Evolutionary conservation across 2,329 filamentous ascomycete genomes (phyloP).

Genomic region (Hymenotorrendiella dingleyae): DNA sequence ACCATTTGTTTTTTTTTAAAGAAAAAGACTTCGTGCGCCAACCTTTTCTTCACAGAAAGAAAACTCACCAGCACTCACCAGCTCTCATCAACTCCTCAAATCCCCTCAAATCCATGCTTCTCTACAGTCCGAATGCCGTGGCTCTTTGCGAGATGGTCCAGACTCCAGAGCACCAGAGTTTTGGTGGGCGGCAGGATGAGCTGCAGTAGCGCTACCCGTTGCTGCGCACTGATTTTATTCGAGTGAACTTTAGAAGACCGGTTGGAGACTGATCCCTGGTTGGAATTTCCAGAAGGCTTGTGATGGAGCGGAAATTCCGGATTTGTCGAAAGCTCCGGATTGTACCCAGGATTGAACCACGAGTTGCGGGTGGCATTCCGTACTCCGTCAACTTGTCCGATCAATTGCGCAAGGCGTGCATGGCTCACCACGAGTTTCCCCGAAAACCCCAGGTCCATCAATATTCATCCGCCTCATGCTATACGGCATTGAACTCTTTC

Average conservation of each 20-base stretch:
- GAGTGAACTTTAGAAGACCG: slow-evolving; percentile 9
- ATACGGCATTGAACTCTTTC: too few relatives aligned
- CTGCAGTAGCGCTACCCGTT: slow-evolving; percentile 25
- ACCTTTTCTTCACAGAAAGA: slow-evolving; percentile 3
- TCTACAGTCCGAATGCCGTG: background rate
- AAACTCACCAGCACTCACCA: too few relatives aligned
- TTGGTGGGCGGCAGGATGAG: slow-evolving; percentile 29
- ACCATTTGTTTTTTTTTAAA: slow-evolving; percentile 1
- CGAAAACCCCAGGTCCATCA: too few relatives aligned
- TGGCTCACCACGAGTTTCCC: background rate
- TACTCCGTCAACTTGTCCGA: background rate
- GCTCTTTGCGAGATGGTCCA: background rate
- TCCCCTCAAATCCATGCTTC: background rate
- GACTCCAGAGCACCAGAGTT: slow-evolving; percentile 21
- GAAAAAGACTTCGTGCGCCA: background rate
- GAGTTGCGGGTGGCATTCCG: background rate
- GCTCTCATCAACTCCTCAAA: background rate
- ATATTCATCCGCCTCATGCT: too few relatives aligned
- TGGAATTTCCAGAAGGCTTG: slow-evolving; percentile 18
- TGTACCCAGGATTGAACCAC: background rate
- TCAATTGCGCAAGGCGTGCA: slow-evolving; percentile 17
- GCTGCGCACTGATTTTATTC: slow-evolving; percentile 22
- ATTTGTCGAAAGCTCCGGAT: slow-evolving; percentile 5
- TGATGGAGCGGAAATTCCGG: slow-evolving; percentile 3
- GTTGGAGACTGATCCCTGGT: slow-evolving; percentile 15